Evolutionary conservation across 2,329 filamentous ascomycete genomes (phyloP), one percentile per base, ranked within the genome.

Genomic region (Periconia digitata): DNA sequence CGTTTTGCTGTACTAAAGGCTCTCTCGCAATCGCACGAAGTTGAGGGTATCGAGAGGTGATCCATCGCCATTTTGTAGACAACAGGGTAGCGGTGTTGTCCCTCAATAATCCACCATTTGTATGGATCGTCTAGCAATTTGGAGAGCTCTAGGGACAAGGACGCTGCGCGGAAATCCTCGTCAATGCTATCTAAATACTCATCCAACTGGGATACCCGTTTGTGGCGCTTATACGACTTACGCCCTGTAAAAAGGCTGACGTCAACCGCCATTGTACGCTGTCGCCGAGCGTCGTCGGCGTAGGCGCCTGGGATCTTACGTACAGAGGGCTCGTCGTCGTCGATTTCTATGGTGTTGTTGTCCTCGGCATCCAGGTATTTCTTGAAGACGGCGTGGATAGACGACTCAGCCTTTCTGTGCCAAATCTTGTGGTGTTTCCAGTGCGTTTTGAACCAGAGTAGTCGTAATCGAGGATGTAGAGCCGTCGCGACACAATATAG

Each of bases 41-140:
- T 54, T 20, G 38, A 20, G 23, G 39, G 51, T 20, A 51, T 43
- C 5, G 22, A 49, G 21, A 54, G 51, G 43, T 38, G 43, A 35
- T 54, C 22, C 8, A 46, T 24, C 12, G 51, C 48, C 7, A 54
- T 51, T 32, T 54, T 50, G 29, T 40, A 51, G 15, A 54, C 15
- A 24, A 46, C 16, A 16, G 23, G 48, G 20, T 54, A 54, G n/a
- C 36, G 23, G 1, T 43, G 32, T 27, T 43, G 16, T 13, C 42
- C 34, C 5, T 47, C 20, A 42, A 47, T n/a, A 13, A 49, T 38
- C 42, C 27, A 54, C 44, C 27, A 54, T 27, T 21, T n/a, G 40
- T 29, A 44, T 2, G 42, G 41, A 18, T 48, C 13, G 23, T 46
- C 17, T 23, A 44, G 21, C 8, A 48, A 24, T 32, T 23, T 17